Evolutionary conservation across 768 basidiomycete species (phyloP), one percentile per base, ranked within the genome.

Genomic region (Agrocybe chaxingu): DNA sequence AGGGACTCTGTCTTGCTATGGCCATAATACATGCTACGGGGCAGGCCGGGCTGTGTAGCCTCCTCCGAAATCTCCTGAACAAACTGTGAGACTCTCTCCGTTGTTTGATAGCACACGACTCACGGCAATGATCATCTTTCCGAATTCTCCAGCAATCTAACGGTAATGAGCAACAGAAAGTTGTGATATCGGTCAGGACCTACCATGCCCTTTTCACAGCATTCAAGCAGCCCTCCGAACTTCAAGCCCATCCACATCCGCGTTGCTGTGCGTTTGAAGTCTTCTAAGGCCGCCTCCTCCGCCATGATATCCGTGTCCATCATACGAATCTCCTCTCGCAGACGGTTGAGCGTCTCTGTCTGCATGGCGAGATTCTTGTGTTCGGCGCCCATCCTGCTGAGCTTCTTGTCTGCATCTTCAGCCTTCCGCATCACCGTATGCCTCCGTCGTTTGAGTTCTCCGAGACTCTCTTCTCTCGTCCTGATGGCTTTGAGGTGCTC

Each of bases 321-420:
- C 5, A 65, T 59, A 1, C 84, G 73, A 46, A 96, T 95, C 62
- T 95, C 87, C 11, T 85, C 85, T 46, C 86, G 78, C 29, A 95
- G 69, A 10, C 72, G 71, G 57, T 84, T 84, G 41, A 97, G 69
- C 1, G 74, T 65, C 19, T 92, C 90, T 1, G 84, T 87, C 66
- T 96, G 94, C 48, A 71, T 57, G 2, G 71, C 68, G 33, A 92
- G 69, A 57, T 89, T 88, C 75, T 96, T 98, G 71, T 95, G 82
- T 66, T 94, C 91, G 0, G 88, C 77, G 55, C 78, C 79, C 93
- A 97, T 95, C 72, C 87, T 96, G 67, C 77, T 81, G 34, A 98
- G 77, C 64, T 95, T 96, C 73, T 78, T 89, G 57, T 96, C 92
- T 2, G 91, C 92, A 12, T 80, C 68, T 48, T 96, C 93, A 0